Evolutionary conservation across 176 grass and related monocot species (phyloP), one percentile per base, ranked within the genome.

Genomic region (Hsuehochloa calcarea): DNA sequence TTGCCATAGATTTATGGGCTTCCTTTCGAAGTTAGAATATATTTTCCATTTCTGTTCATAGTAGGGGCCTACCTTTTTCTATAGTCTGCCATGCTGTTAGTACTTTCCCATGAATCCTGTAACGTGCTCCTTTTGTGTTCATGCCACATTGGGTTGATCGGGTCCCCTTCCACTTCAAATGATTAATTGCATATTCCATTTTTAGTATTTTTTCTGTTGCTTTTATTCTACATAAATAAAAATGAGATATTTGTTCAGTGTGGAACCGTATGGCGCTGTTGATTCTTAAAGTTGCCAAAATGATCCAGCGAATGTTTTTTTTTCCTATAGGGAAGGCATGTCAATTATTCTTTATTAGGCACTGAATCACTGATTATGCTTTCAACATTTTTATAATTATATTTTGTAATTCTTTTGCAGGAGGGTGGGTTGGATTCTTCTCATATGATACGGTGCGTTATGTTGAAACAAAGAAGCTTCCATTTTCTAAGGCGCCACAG

Each of bases 381-480:
- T 50, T 52, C 5, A 59, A 41, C 0, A 10, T 75, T 47, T 73
- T 47, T 43, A 20, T 44, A 4, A 68, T 12, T n/a, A 10, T 40
- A 14, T 62, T 67, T 67, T 56, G 13, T 65, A 74, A 69, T 74
- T 88, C 14, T 22, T 88, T 25, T 85, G 34, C 50, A 98, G 95
- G 95, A 83, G 95, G 95, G 84, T 98, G 95, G 95, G 75, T 98
- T 47, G 95, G 95, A 5, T 95, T 90, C 71, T 95, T 98, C 85
- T 98, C 95, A 8, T 98, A 98, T 50, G 95, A 98, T 55, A 98
- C 95, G 5, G 85, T 98, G 67, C 91, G 95, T 19, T 98, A 92
- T 87, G 89, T 93, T 47, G 95, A 98, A 88, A 98, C 87, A 82
- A 98, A 95, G 82, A 98, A 95, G 63, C 91, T 98, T 84, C 95